Base-by-base conservation (phyloP, 345 rosid species). In the Acer negundo region DNA sequence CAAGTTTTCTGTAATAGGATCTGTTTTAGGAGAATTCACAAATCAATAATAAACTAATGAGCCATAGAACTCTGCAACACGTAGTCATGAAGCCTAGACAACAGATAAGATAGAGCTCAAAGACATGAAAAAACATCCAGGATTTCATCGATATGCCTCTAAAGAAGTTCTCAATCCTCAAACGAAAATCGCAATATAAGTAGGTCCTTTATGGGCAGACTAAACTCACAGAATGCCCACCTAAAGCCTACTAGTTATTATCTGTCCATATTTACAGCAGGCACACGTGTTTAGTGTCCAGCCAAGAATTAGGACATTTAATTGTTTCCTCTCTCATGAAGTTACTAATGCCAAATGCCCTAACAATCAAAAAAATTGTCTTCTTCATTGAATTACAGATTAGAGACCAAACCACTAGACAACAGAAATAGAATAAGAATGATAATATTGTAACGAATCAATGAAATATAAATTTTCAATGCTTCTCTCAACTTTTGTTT, bases 181-280 rank as follows among this genome's bases (percentile, higher is more conserved):
- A 75, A 38, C 26, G 51, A 51, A 12, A 51, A 56, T 26, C 16
- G 58, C 55, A 65, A 75, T 85, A 75, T 87, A 35, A 31, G 84
- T 82, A 90, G 92, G 86, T 81, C 68, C 89, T 88, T 89, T 82
- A 82, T 76, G 91, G 87, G 90, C 87, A 73, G 80, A 62, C 85
- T 55, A 40, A 80, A 78, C 83, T 86, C 68, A 71, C 22, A 67
- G 70, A 64, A 46, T 67, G 86, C 92, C 89, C 96, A 89, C 88
- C 92, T 92, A 89, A 85, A 89, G 85, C 90, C 93, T 77, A 83
- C 88, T 83, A 64, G 77, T 86, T 79, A 10, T 46, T 90, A 11
- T 91, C 59, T 78, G 90, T 91, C 94, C 91, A 85, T 85, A 87
- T 90, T 94, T 92, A 90, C 94, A 82, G 96, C 83, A 87, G 87